These are phyloP conservation scores for Rubia occidens DNA, from an alignment of 305 asterid species.

Conservation along the genomic window DNA sequence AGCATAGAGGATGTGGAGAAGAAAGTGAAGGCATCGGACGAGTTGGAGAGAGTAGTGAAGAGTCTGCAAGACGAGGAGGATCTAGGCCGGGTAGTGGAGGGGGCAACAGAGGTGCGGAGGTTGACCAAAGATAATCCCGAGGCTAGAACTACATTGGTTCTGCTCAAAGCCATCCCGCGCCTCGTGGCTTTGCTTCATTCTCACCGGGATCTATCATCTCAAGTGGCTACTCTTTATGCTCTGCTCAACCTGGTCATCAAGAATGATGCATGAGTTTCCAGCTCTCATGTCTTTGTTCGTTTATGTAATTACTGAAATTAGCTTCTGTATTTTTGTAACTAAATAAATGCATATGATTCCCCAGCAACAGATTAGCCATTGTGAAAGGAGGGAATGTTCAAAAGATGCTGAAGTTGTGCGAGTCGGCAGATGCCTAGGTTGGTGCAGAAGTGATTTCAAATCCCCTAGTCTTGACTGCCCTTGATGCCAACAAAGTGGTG, in stretches of 20 bases:
- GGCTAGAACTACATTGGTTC: constrained; percentile 63
- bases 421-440: constrained; percentile 25
- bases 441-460: constrained; percentile 70
- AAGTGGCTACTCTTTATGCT: constrained; percentile 74
- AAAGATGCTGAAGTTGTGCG: constrained; percentile 65
- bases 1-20: constrained; percentile 32
- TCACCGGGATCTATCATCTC: constrained; percentile 35
- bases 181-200: constrained; percentile 62
- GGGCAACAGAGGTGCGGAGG: constrained; percentile 64
- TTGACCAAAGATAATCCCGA: constrained; percentile 53
- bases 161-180: constrained; percentile 85
- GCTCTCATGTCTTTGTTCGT: no score
- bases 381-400: constrained; percentile 80
- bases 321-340: no score
- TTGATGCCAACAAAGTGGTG: constrained; percentile 63
- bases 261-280: constrained; percentile 47
- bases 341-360: no score
- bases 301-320: no score
- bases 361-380: constrained; percentile 82
- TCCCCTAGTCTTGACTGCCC: constrained; percentile 79
- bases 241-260: constrained; percentile 67
- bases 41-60: constrained; percentile 38
- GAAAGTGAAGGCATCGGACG: constrained; percentile 51
- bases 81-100: constrained; percentile 29
- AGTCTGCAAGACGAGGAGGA: constrained; percentile 19